Evolutionary conservation across 2,329 filamentous ascomycete genomes (phyloP).

Genomic region (Colletotrichum camelliae): DNA sequence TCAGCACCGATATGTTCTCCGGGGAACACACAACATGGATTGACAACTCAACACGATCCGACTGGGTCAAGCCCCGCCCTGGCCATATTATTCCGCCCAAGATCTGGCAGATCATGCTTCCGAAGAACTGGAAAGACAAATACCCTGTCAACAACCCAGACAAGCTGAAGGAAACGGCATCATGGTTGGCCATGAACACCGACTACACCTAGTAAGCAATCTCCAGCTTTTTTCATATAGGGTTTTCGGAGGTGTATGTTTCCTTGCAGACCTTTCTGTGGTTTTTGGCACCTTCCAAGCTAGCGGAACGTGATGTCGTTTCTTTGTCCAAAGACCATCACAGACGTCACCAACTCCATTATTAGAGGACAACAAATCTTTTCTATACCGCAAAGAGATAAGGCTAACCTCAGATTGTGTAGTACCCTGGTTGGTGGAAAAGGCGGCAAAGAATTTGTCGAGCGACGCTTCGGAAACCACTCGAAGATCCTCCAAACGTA

Average conservation of each 20-base stretch:
- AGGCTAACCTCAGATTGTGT: background rate
- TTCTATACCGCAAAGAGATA: background rate
- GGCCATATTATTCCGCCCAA: slow-evolving; percentile 4
- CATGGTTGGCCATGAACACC: slow-evolving; percentile 22
- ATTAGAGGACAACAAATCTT: background rate
- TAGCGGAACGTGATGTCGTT: background rate
- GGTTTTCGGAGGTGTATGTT: rapidly evolving
- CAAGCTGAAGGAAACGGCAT: slow-evolving; percentile 8
- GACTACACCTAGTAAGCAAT: slow-evolving; percentile 19
- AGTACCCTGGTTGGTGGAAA: slow-evolving; percentile 30
- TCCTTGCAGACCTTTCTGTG: background rate
- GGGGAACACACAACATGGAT: background rate
- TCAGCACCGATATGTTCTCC: background rate
- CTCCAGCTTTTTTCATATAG: too few species aligned
- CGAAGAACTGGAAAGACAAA: background rate
- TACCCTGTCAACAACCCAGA: background rate
- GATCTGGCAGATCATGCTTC: slow-evolving; percentile 24
- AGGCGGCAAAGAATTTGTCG: slow-evolving; percentile 28
- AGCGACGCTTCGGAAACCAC: slow-evolving; percentile 21
- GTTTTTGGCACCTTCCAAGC: background rate
- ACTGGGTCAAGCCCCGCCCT: background rate
- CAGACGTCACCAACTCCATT: background rate
- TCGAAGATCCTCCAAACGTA: slow-evolving; percentile 26
- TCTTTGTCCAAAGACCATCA: background rate
- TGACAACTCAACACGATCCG: background rate